A percentile compares a stretch with the other conserved stretches of the same genome.
Evolutionary conservation across 2,329 filamentous ascomycete species (phyloP).

Genomic region (Aotearoamyces nothofagi): DNA sequence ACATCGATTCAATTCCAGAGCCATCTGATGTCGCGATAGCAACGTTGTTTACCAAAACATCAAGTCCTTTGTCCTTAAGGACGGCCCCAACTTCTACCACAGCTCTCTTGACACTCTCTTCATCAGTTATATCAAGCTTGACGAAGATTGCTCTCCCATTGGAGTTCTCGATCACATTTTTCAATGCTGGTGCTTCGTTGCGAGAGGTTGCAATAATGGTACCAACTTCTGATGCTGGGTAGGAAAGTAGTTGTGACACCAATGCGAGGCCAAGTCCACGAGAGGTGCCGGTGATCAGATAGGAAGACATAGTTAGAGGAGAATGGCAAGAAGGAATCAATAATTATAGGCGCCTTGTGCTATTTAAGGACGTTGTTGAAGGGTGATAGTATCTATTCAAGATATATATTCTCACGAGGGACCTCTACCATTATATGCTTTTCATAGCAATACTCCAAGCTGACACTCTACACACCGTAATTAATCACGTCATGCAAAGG

Average conservation of each 20-base stretch:
- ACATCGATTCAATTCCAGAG: constrained; percentile 1
- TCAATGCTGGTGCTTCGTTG: not conserved
- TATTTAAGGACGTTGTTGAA: too few relatives aligned
- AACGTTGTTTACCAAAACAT: constrained; percentile 2
- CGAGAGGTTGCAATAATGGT: constrained; percentile 1
- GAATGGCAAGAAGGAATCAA: too few relatives aligned
- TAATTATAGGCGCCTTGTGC: too few relatives aligned
- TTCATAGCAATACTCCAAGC: too few relatives aligned
- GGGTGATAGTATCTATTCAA: too few relatives aligned
- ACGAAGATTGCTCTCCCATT: constrained; percentile 1
- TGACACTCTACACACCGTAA: too few relatives aligned
- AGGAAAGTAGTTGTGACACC: constrained; percentile 6
- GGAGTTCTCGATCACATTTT: constrained; percentile 1
- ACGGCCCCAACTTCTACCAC: not conserved
- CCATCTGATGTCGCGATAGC: not conserved
- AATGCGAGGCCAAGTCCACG: constrained; percentile 10
- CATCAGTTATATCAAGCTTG: constrained; percentile 1
- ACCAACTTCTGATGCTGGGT: constrained; percentile 1
- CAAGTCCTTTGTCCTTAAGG: not conserved
- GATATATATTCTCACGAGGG: too few relatives aligned
- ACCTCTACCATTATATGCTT: too few relatives aligned
- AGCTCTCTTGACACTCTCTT: constrained; percentile 1
- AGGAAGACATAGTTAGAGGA: constrained; percentile 1
- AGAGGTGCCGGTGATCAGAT: constrained; percentile 8
- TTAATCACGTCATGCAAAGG: too few relatives aligned